Evolutionary conservation across 192 early-diverging fungal species (phyloP).

Genomic region (Chytriomyces sp.): DNA sequence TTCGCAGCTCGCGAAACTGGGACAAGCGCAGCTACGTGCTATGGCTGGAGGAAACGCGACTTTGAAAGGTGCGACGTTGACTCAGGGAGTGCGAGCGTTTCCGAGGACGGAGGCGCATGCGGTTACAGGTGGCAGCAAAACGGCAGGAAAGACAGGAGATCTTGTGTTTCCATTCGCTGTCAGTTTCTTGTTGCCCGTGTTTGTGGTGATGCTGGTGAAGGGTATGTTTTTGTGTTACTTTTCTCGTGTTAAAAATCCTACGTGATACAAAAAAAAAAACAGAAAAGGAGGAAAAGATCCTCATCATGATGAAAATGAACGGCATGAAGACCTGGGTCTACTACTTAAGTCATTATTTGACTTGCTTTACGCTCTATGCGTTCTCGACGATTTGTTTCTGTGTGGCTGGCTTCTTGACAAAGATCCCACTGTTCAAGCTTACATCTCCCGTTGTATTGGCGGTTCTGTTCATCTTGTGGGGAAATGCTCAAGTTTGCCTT

Average conservation of each 20-base stretch:
- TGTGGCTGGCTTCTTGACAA: conserved; percentile 50
- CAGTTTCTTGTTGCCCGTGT: conserved; percentile 68
- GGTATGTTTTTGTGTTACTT: no score
- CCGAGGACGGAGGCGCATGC: conserved; percentile 54
- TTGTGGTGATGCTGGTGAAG: conserved; percentile 67
- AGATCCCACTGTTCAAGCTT: conserved; percentile 62
- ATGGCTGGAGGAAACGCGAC: conserved; percentile 29
- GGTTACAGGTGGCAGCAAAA: conserved; percentile 47
- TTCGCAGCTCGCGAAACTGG: conserved; percentile 41
- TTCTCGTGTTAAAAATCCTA: neutral
- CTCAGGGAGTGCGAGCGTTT: conserved; percentile 65
- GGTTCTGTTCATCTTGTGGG: conserved; percentile 68
- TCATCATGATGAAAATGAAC: conserved; percentile 68
- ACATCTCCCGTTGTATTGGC: conserved; percentile 43
- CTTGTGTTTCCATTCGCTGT: conserved; percentile 73
- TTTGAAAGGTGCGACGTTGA: conserved; percentile 48
- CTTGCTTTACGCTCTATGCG: conserved; percentile 63
- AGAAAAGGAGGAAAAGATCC: neutral
- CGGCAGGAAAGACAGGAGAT: conserved; percentile 58
- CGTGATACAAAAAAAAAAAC: neutral
- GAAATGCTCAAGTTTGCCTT: conserved; percentile 57
- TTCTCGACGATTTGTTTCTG: conserved; percentile 63
- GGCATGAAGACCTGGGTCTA: conserved; percentile 61
- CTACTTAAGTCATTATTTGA: conserved; percentile 54
- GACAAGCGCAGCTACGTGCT: conserved; percentile 41